phyloP scores from a whole-genome alignment of 2,329 filamentous ascomycete species.

The Polychaeton citri region DNA sequence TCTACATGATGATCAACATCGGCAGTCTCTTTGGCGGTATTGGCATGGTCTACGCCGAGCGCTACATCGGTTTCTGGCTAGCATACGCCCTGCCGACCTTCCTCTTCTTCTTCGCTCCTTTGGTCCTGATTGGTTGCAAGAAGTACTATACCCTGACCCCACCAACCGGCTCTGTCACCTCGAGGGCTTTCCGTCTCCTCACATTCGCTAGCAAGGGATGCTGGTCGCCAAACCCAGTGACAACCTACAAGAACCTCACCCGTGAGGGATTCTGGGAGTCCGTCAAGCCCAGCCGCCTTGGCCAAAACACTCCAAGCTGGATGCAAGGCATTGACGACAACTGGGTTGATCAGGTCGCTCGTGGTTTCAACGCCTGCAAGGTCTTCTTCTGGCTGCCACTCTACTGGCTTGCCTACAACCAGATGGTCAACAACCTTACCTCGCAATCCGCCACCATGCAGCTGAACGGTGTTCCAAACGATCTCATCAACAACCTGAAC shows the following conservation, averaged over 20 bases:
- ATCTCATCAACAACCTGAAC: constrained; percentile 28
- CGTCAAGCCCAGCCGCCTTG: constrained; percentile 53
- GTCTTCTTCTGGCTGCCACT: constrained; percentile 45
- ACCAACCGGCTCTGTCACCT: constrained; percentile 59
- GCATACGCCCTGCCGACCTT: constrained; percentile 49
- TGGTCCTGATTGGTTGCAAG: constrained; percentile 35
- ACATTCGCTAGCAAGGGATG: constrained; percentile 42
- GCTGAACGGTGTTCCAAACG: constrained; percentile 34
- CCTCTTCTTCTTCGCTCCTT: constrained; percentile 50
- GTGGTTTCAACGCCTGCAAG: constrained; percentile 52
- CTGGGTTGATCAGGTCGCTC: constrained; percentile 66
- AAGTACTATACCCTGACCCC: constrained; percentile 45
- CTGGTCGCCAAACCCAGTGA: constrained; percentile 48
- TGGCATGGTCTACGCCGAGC: constrained; percentile 54
- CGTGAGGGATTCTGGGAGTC: constrained; percentile 46
- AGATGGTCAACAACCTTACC: constrained; percentile 37
- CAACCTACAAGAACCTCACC: constrained; percentile 46
- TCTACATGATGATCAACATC: constrained; percentile 61
- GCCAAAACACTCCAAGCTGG: constrained; percentile 48
- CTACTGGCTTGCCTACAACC: constrained; percentile 48
- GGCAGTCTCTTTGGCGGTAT: constrained; percentile 50
- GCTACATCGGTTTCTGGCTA: constrained; percentile 51
- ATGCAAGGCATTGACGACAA: constrained; percentile 67
- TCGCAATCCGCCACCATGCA: constrained; percentile 31
- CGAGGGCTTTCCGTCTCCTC: constrained; percentile 52